Percentiles rank a stretch among this genome's conserved stretches.
phyloP scores from a whole-genome alignment of 495 filamentous ascomycete species.

The Ramalina peruviana region DNA sequence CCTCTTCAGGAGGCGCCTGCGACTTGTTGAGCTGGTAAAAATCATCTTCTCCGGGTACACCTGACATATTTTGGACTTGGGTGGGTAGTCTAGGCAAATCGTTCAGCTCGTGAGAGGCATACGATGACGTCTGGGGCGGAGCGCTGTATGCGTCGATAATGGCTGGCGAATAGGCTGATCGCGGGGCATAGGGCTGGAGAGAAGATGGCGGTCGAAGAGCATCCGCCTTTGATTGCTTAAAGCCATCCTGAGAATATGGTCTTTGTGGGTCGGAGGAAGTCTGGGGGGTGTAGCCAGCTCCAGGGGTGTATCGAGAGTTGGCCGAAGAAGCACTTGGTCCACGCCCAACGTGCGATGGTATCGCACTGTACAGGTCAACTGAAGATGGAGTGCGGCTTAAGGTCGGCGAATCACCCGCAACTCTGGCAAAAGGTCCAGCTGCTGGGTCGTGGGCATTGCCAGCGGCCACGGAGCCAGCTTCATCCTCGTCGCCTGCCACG shows the following conservation, averaged over 20 bases:
- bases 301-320: constrained; percentile 53
- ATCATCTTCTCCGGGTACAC: constrained; percentile 30
- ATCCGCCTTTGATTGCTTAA: constrained; percentile 19
- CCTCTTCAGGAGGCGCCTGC: constrained; percentile 11
- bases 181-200: constrained; percentile 6
- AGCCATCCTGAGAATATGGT: constrained; percentile 34
- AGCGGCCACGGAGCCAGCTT: constrained; percentile 43
- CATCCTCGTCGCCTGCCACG: constrained; percentile 78
- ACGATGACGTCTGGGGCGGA: constrained; percentile 16
- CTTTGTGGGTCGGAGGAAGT: constrained; percentile 36
- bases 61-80: constrained; percentile 34
- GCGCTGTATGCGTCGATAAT: constrained; percentile 18
- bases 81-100: constrained; percentile 35
- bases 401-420: constrained; percentile 63
- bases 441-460: constrained; percentile 42
- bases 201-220: constrained; percentile 7
- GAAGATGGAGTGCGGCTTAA: constrained; percentile 70
- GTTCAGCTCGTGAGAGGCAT: constrained; percentile 24
- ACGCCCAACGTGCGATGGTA: constrained; percentile 21
- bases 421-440: constrained; percentile 64
- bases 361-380: constrained; percentile 61
- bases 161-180: constrained; percentile 10
- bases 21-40: constrained; percentile 13
- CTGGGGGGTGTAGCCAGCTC: constrained; percentile 31
- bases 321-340: constrained; percentile 25